These are phyloP conservation scores for Geranium incanum DNA, from an alignment of 441 rosid species.

Conservation along the genomic window DNA sequence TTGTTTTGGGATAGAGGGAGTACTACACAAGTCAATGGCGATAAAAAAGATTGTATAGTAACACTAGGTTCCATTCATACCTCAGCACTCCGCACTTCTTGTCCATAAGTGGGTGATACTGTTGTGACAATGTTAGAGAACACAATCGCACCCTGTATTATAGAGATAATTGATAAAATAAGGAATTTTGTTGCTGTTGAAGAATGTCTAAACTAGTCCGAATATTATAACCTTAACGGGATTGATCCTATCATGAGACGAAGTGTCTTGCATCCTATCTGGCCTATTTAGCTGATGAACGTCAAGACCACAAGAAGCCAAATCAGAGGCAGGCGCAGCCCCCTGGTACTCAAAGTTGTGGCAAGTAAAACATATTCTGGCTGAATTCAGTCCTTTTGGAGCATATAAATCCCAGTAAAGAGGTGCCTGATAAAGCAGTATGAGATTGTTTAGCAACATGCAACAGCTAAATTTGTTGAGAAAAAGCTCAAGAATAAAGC, in stretches of 20 bases:
- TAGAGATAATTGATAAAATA: slow-evolving; percentile 13
- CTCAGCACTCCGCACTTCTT: slow-evolving; percentile 88
- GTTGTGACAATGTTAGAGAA: slow-evolving; percentile 96
- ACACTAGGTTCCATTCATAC: slow-evolving; percentile 32
- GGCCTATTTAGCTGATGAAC: slow-evolving; percentile 76
- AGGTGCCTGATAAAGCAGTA: slow-evolving; percentile 55
- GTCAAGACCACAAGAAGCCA: slow-evolving; percentile 89
- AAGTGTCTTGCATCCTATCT: slow-evolving; percentile 93
- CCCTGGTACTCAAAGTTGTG: slow-evolving; percentile 99
- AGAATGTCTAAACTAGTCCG: neutral
- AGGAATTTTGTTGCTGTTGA: neutral
- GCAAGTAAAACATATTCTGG: slow-evolving; percentile 94
- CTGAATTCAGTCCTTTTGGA: slow-evolving; percentile 85
- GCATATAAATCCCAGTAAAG: slow-evolving; percentile 90
- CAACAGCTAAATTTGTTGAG: slow-evolving; percentile 15
- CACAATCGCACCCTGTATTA: slow-evolving; percentile 82
- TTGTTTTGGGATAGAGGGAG: neutral
- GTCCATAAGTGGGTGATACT: slow-evolving; percentile 91
- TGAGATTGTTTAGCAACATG: neutral
- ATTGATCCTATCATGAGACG: slow-evolving; percentile 67
- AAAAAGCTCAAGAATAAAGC: slow-evolving; percentile 11
- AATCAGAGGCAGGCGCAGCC: slow-evolving; percentile 66
- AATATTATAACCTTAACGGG: slow-evolving; percentile 57
- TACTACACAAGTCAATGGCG: neutral
- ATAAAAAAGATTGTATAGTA: neutral